Evolutionary conservation across 2,329 filamentous ascomycete genomes (phyloP), one percentile per base, ranked within the genome.

Genomic region (Cryphonectria carpinicola): DNA sequence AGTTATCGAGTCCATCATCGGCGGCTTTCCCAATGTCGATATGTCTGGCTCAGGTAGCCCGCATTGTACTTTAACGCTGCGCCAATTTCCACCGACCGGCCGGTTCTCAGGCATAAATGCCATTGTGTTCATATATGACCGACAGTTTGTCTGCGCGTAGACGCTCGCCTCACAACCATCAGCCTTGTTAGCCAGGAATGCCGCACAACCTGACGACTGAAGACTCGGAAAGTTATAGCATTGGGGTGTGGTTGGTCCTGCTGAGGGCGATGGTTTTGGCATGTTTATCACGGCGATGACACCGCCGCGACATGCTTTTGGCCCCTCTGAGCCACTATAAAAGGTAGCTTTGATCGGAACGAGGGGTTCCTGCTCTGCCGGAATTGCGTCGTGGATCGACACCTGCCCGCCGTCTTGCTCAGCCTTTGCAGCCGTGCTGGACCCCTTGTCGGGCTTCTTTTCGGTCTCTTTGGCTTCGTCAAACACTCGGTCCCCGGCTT

Each of bases 291-390:
- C 69, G 32, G 78, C 69, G 14, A 81, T 72, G 13, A 75, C 73
- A 39, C 66, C 70, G 14, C 81, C 81, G 56, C 80, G 80, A 65
- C 81, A 82, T 54, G 75, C 69, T 52, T 79, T 80, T 3, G 80
- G 78, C 0, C 81, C 80, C 13, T 79, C 80, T 19, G 78, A 72
- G 19, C 78, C 77, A 41, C 77, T 78, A 75, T 79, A 82, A 66
- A 88, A 81, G 3, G 82, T 83, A 46, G 86, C 80, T 0, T 81
- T 82, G 74, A 87, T 86, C 41, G 83, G 82, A 28, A 88, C 79
- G 35, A 81, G 77, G 1, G 81, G 79, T 28, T 80, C 81, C 13
- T 81, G 82, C 64, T 82, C 81, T 63, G 82, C 82, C 66, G 83
- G 46, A 7, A 73, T 70, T 1, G 73, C 73, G 41, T 82, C 84